Evolutionary conservation across 148 eudicot species (phyloP).

Genomic region (Rhododendron williamsianum): DNA sequence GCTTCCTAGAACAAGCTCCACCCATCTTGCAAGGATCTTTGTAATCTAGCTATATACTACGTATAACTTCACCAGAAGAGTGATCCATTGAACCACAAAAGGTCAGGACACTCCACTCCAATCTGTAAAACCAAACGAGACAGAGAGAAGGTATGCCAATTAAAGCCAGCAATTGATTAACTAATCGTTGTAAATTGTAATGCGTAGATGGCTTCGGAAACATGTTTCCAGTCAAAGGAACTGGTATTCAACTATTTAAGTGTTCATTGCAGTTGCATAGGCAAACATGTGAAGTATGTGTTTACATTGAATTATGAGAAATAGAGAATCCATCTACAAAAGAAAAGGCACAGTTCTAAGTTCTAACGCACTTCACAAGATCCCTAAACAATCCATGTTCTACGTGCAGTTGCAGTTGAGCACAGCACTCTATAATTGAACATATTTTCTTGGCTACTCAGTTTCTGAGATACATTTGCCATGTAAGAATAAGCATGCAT

Average conservation of each 20-base stretch:
- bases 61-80: not conserved
- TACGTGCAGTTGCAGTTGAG: not conserved
- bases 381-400: not conserved
- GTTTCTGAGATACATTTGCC: not conserved
- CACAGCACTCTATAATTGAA: not conserved
- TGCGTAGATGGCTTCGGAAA: not conserved
- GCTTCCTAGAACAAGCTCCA: conserved; percentile 76
- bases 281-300: not conserved
- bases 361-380: not conserved
- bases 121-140: not conserved
- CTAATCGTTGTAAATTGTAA: too few relatives aligned
- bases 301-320: not conserved
- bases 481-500: not conserved
- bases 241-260: not conserved
- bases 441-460: not conserved
- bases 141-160: not conserved
- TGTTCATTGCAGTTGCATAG: not conserved
- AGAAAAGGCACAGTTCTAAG: not conserved
- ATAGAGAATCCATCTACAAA: not conserved
- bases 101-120: not conserved
- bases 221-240: not conserved
- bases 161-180: not conserved
- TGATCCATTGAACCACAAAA: not conserved
- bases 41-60: not conserved
- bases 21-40: conserved; percentile 39